Conservation (phyloP, 2,329 filamentous ascomycete species). For the Aureobasidium sp. region DNA sequence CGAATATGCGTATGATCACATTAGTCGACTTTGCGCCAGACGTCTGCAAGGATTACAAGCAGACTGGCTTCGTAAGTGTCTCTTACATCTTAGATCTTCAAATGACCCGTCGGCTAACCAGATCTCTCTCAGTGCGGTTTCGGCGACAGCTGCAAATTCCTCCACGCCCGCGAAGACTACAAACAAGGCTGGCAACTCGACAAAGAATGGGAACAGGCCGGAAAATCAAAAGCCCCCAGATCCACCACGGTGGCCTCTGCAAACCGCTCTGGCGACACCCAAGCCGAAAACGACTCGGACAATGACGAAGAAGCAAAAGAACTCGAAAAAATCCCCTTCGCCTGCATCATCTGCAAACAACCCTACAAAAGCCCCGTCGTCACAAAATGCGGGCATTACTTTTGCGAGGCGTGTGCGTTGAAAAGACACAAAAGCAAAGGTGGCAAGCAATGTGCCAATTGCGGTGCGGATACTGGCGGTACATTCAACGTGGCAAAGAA, state of each 20-base stretch:
- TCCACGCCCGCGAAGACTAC: conserved; percentile 69
- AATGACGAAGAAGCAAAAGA: conserved; percentile 56
- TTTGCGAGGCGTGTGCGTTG: conserved; percentile 84
- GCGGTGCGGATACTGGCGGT: conserved; percentile 74
- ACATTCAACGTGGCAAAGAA: conserved; percentile 86
- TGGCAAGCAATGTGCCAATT: conserved; percentile 70
- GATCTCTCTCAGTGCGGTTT: conserved; percentile 46
- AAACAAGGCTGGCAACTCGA: conserved; percentile 95
- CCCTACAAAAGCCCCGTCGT: conserved; percentile 72
- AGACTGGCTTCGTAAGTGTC: conserved; percentile 46
- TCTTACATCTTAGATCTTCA: no score
- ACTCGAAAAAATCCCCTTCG: conserved; percentile 79
- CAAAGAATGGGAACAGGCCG: conserved; percentile 77
- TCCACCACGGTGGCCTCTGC: conserved; percentile 50
- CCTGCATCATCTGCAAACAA: conserved; percentile 76
- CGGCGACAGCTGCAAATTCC: conserved; percentile 73
- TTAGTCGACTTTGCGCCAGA: conserved; percentile 86
- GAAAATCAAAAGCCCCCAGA: conserved; percentile 22
- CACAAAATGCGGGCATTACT: conserved; percentile 92
- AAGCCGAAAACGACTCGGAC: conserved; percentile 43
- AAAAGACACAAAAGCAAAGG: conserved; percentile 77
- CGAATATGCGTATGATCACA: conserved; percentile 85
- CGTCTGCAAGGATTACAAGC: conserved; percentile 90
- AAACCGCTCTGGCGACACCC: conserved; percentile 33
- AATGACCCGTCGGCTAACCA: no score